Percentiles rank a stretch among this genome's conserved stretches.
Conservation (phyloP, 2,329 filamentous ascomycete genomes). For the Plectosphaerella plurivora region DNA sequence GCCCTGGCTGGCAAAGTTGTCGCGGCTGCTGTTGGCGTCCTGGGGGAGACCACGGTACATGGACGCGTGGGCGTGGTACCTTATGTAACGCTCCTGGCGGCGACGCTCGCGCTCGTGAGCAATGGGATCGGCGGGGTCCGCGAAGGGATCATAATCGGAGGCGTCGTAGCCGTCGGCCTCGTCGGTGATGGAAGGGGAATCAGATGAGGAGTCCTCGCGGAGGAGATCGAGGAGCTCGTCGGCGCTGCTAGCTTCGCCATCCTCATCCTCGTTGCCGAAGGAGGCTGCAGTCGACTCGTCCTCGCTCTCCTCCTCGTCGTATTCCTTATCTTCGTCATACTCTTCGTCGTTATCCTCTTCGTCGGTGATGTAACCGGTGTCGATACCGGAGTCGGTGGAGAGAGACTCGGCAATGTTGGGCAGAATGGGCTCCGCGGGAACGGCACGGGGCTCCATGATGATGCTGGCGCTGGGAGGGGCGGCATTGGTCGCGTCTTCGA, state of each 20-base stretch:
- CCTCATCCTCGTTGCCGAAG: background rate
- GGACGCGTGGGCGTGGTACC: constrained; percentile 20
- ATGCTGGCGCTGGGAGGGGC: background rate
- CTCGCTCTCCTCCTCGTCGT: background rate
- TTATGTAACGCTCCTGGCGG: constrained; percentile 24
- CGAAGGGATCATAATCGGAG: constrained; percentile 9
- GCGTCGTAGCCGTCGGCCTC: constrained; percentile 4
- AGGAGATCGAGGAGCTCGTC: constrained; percentile 12
- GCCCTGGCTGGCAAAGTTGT: constrained; percentile 15
- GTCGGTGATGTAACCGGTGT: background rate
- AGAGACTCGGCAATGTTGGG: constrained; percentile 1
- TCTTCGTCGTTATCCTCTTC: background rate
- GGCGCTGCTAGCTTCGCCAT: background rate
- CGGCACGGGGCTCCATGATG: constrained; percentile 3
- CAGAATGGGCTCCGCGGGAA: too few relatives aligned
- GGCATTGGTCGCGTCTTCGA: background rate
- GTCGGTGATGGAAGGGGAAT: constrained; percentile 8
- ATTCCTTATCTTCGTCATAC: constrained; percentile 4
- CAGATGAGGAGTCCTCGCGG: constrained; percentile 18
- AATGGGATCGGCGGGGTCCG: background rate
- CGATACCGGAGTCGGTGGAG: background rate
- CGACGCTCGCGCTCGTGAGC: constrained; percentile 12
- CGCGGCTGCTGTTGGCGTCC: background rate
- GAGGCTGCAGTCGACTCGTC: constrained; percentile 2
- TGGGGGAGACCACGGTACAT: constrained; percentile 19